Conservation (phyloP, 2,329 filamentous ascomycete species). For the Hysterium pulicare region DNA sequence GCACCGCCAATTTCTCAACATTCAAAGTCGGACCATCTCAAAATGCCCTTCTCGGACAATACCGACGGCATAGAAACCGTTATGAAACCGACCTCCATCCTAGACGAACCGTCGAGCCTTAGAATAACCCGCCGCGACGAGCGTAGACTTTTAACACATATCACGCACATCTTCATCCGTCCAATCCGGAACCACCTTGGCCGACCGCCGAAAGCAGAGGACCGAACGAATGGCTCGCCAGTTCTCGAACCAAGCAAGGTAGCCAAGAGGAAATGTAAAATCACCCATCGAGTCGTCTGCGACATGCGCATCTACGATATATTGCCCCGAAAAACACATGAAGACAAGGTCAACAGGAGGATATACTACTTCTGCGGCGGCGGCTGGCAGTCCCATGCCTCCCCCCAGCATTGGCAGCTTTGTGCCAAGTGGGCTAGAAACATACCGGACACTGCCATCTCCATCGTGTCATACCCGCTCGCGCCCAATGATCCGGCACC, state of each 20-base stretch:
- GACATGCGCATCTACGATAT: slow-evolving; percentile 49
- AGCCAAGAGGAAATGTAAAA: slow-evolving; percentile 29
- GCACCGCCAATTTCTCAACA: too few species aligned
- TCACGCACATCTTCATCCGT: slow-evolving; percentile 38
- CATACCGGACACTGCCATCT: slow-evolving; percentile 42
- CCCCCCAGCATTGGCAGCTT: slow-evolving; percentile 52
- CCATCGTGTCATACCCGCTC: slow-evolving; percentile 52
- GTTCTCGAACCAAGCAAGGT: slow-evolving; percentile 35
- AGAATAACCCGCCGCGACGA: slow-evolving; percentile 36
- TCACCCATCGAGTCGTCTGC: slow-evolving; percentile 41
- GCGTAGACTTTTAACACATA: slow-evolving; percentile 36
- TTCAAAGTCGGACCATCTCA: too few species aligned
- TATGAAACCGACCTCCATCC: neutral
- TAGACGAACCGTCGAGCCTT: slow-evolving; percentile 10
- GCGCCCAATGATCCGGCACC: slow-evolving; percentile 53
- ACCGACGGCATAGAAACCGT: neutral
- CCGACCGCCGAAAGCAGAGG: slow-evolving; percentile 14
- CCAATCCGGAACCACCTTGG: slow-evolving; percentile 37
- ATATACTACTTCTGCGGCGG: slow-evolving; percentile 58
- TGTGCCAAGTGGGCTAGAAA: slow-evolving; percentile 44
- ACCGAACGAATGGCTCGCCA: slow-evolving; percentile 39
- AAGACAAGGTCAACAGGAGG: slow-evolving; percentile 22
- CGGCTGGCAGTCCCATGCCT: slow-evolving; percentile 53
- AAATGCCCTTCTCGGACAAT: too few species aligned
- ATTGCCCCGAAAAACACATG: slow-evolving; percentile 14